Evolutionary conservation across 805 yeast genomes (phyloP).

Genomic region (Suhomyces vadensis): DNA sequence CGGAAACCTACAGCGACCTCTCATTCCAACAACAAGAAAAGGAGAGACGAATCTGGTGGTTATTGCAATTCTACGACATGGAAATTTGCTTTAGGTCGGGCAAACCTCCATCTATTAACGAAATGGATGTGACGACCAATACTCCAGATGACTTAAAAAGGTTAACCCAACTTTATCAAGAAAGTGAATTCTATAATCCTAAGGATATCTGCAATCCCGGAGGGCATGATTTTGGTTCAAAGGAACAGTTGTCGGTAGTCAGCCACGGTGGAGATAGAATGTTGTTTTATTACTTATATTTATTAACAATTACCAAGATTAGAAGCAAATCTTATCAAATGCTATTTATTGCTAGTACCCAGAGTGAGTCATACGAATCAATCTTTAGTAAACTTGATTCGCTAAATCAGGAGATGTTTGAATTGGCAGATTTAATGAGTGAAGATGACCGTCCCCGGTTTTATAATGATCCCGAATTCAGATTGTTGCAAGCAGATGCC

Average conservation of each 20-base stretch:
- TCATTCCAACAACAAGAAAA: conserved; percentile 21
- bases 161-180: not conserved
- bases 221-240: not conserved
- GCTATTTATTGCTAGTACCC: conserved; percentile 34
- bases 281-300: conserved; percentile 6
- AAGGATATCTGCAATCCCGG: not conserved
- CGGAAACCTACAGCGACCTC: conserved; percentile 28
- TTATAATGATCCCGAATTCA: conserved; percentile 34
- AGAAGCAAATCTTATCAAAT: conserved; percentile 30
- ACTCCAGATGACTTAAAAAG: conserved; percentile 19
- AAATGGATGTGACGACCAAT: conserved; percentile 31
- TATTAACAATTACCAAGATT: conserved; percentile 25
- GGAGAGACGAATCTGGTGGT: conserved; percentile 38
- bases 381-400: conserved; percentile 23
- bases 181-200: not conserved
- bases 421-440: conserved; percentile 20
- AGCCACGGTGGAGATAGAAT: not conserved
- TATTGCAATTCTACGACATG: conserved; percentile 37
- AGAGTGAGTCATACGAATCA: conserved; percentile 18
- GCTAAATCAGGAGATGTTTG: conserved; percentile 31
- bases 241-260: not conserved
- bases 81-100: conserved; percentile 42
- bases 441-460: conserved; percentile 29
- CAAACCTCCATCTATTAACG: conserved; percentile 40
- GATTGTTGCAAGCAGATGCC: not conserved